Conservation (phyloP, 140 eudicot species). For the Bidens hawaiensis region DNA sequence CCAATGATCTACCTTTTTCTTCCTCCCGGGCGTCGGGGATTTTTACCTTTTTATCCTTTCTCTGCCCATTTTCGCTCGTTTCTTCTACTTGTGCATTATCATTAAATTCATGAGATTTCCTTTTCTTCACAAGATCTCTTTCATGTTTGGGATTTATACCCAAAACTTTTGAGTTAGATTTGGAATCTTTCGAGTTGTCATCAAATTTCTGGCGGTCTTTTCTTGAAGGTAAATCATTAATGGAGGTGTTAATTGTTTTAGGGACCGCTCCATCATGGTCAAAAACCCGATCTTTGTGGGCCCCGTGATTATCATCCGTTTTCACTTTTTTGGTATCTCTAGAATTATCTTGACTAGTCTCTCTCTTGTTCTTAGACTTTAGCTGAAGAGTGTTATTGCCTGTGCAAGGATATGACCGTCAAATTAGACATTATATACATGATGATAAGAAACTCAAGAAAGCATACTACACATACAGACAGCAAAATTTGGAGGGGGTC, state of each 20-base stretch:
- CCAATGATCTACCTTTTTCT: conserved; percentile 51
- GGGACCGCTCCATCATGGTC: conserved; percentile 39
- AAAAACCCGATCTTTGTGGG: conserved; percentile 44
- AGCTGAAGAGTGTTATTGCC: conserved; percentile 43
- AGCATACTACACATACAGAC: not conserved
- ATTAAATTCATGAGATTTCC: conserved; percentile 48
- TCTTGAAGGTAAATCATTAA: conserved; percentile 36
- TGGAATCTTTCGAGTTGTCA: conserved; percentile 32
- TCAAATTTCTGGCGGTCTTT: conserved; percentile 31
- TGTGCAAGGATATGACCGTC: conserved; percentile 26
- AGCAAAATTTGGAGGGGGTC: not conserved
- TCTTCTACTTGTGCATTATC: conserved; percentile 44
- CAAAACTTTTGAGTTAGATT: conserved; percentile 28
- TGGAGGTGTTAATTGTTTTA: conserved; percentile 32
- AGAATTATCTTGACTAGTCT: conserved; percentile 50
- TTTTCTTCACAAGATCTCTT: conserved; percentile 43
- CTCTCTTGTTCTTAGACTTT: conserved; percentile 57
- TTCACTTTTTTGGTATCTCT: conserved; percentile 69
- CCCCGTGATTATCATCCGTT: conserved; percentile 29
- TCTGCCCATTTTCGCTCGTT: conserved; percentile 43
- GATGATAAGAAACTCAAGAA: conserved; percentile 3
- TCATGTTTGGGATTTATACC: conserved; percentile 22
- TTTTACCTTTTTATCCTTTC: conserved; percentile 59
- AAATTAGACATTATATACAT: conserved; percentile 5
- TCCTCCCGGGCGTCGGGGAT: conserved; percentile 59